phyloP scores from a whole-genome alignment of 495 filamentous ascomycete species.

The Hypoxylon lenormandii region DNA sequence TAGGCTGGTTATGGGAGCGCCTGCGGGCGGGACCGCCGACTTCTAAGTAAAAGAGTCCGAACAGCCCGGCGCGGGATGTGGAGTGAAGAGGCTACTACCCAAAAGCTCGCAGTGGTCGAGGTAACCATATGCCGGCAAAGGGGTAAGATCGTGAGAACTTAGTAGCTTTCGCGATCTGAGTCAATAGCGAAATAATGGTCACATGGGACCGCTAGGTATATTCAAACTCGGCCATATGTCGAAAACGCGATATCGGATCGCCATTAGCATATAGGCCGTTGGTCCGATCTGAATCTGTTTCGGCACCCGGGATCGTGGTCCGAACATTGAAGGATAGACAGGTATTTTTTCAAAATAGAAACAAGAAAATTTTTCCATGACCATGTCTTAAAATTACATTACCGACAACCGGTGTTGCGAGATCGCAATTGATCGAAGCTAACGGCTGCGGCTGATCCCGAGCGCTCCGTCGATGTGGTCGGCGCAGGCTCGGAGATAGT shows the following conservation, averaged over 20 bases:
- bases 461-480: conserved; percentile 30
- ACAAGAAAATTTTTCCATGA: conserved; percentile 2
- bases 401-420: conserved; percentile 33
- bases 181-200: conserved; percentile 17
- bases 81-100: neutral
- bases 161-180: conserved; percentile 26
- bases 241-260: conserved; percentile 36
- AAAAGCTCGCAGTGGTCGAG: neutral
- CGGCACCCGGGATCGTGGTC: conserved; percentile 1
- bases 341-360: conserved; percentile 4
- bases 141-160: conserved; percentile 11
- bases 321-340: neutral
- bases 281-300: conserved; percentile 9
- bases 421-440: conserved; percentile 11
- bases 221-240: conserved; percentile 1
- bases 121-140: conserved; percentile 23
- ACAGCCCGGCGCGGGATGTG: conserved; percentile 1
- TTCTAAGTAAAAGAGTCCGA: neutral
- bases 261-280: neutral
- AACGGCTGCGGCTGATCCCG: conserved; percentile 20
- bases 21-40: conserved; percentile 34
- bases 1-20: neutral
- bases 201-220: neutral
- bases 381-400: too few species aligned
- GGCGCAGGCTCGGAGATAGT: conserved; percentile 37